These are phyloP conservation scores for Nakazawaea pomicola DNA, from an alignment of 805 yeast genomes.

Conservation along the genomic window DNA sequence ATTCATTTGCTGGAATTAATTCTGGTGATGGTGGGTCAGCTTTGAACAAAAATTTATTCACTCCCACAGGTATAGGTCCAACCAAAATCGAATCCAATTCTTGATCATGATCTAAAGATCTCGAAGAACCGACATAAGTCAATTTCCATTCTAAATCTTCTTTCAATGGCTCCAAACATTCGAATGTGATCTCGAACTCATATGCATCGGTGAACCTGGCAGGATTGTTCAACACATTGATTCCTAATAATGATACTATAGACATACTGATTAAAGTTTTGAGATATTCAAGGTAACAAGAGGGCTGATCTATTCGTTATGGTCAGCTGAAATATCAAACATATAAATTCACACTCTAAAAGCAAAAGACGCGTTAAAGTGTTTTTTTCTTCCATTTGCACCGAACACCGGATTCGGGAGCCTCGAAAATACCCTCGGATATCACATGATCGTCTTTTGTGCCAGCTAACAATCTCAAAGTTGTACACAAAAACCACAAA, in stretches of 20 bases:
- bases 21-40: conserved; percentile 98
- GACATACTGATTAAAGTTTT: conserved; percentile 67
- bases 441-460: too few relatives aligned
- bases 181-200: conserved; percentile 95
- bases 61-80: conserved; percentile 98
- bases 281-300: too few relatives aligned
- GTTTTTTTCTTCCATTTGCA: not conserved
- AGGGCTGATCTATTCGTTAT: too few relatives aligned
- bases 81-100: conserved; percentile 94
- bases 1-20: conserved; percentile 90
- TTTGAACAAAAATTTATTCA: conserved; percentile 84
- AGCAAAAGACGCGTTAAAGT: conserved; percentile 2
- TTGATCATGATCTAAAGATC: conserved; percentile 94
- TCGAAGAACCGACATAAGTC: conserved; percentile 93
- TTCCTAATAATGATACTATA: conserved; percentile 86
- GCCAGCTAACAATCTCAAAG: too few relatives aligned
- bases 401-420: not conserved
- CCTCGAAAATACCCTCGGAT: not conserved
- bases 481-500: too few relatives aligned
- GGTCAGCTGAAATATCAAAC: too few relatives aligned
- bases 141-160: conserved; percentile 96
- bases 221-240: conserved; percentile 90
- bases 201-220: conserved; percentile 91
- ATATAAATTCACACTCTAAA: too few relatives aligned
- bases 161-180: conserved; percentile 87